These are phyloP conservation scores for Boletus edulis DNA, from an alignment of 768 basidiomycete species.

Conservation along the genomic window DNA sequence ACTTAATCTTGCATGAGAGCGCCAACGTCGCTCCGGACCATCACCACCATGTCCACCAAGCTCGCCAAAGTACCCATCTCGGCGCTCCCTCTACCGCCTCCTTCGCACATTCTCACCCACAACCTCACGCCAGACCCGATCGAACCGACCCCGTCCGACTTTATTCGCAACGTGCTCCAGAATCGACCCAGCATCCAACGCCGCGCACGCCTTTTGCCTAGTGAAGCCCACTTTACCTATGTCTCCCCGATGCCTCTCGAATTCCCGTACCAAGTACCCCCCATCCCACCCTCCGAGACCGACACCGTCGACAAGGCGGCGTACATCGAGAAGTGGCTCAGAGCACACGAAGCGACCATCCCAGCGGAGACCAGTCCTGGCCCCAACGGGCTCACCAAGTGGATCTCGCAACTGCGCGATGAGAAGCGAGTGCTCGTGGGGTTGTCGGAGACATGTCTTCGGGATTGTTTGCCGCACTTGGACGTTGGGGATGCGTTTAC, in stretches of 20 bases:
- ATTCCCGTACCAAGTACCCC: slow-evolving; percentile 79
- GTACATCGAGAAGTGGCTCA: slow-evolving; percentile 78
- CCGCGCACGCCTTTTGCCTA: slow-evolving; percentile 58
- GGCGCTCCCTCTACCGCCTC: slow-evolving; percentile 45
- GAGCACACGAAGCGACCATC: slow-evolving; percentile 57
- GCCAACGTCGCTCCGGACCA: slow-evolving; percentile 3
- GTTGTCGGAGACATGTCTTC: slow-evolving; percentile 62
- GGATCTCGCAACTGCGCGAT: slow-evolving; percentile 48
- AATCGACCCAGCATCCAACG: slow-evolving; percentile 64
- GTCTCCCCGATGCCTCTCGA: slow-evolving; percentile 78
- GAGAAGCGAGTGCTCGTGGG: slow-evolving; percentile 63
- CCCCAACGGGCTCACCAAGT: slow-evolving; percentile 41
- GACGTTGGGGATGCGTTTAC: slow-evolving; percentile 84
- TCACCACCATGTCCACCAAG: slow-evolving; percentile 19
- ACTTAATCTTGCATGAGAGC: slow-evolving; percentile 16
- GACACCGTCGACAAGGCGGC: slow-evolving; percentile 52
- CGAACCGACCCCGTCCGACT: slow-evolving; percentile 50
- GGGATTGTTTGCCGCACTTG: slow-evolving; percentile 79
- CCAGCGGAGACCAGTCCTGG: slow-evolving; percentile 1
- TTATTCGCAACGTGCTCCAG: slow-evolving; percentile 48
- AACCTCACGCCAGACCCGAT: slow-evolving; percentile 61
- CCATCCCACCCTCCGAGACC: slow-evolving; percentile 43
- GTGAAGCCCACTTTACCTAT: slow-evolving; percentile 70
- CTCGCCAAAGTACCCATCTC: slow-evolving; percentile 38
- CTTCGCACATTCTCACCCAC: slow-evolving; percentile 39